A percentile compares a stretch with the other conserved stretches of the same genome.
These are phyloP conservation scores for Sphagnum magellanicum DNA, from an alignment of 228 moss, liverwort and hornwort genomes.

Conservation along the genomic window DNA sequence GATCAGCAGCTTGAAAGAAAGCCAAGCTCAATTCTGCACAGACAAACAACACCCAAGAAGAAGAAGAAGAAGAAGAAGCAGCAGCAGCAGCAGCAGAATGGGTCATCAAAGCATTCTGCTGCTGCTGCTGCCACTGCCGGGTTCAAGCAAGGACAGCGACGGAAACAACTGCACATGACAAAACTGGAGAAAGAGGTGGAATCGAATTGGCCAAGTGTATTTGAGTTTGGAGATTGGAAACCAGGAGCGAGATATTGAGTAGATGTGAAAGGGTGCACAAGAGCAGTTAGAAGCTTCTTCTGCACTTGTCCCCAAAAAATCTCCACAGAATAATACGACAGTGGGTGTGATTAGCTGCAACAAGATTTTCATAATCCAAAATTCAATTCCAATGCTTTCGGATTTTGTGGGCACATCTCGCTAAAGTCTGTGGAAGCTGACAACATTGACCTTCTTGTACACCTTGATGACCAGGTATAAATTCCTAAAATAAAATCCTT, in stretches of 20 bases:
- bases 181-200: constrained; percentile 9
- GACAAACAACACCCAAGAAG: no score
- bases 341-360: constrained; percentile 92
- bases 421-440: constrained; percentile 49
- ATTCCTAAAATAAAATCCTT: no score
- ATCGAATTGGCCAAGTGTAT: constrained; percentile 31
- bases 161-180: not conserved
- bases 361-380: constrained; percentile 87
- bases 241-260: constrained; percentile 55
- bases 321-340: constrained; percentile 23
- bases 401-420: constrained; percentile 83
- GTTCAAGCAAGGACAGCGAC: not conserved
- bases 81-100: no score
- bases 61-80: no score
- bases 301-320: constrained; percentile 51
- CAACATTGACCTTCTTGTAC: constrained; percentile 69
- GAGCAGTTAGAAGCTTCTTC: constrained; percentile 41
- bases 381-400: constrained; percentile 54
- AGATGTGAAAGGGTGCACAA: constrained; percentile 42
- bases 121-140: no score
- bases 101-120: no score
- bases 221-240: constrained; percentile 40
- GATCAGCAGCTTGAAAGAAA: not conserved
- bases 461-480: constrained; percentile 90
- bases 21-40: not conserved